Base-by-base conservation (phyloP, 2,329 filamentous ascomycete genomes). In the Talaromyces atroroseus region DNA sequence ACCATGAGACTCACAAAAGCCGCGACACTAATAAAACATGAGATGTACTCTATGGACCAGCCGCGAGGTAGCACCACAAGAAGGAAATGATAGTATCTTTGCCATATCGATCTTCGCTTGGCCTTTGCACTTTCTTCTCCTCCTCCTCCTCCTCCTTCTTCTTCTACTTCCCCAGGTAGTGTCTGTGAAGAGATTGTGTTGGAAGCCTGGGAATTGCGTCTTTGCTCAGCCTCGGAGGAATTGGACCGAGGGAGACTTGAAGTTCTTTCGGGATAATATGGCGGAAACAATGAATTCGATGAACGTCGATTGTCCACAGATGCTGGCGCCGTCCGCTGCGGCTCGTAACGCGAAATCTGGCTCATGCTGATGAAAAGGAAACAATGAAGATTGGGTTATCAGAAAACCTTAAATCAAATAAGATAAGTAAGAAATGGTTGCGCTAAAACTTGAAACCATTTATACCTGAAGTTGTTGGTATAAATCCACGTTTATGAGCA, bases 1-100 rank as follows among this genome's bases (percentile, higher is more conserved):
- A 54, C 14, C 21, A 46, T 26, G 1, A 58, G 46, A n/a, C 36
- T 50, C 14, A 54, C 5, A 20, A 54, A 46, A 42, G 50, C 26
- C 20, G 45, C 18, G 2, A 26, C 47, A 29, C 56, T 58, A 5
- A 54, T 58, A 14, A 46, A 14, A 18, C 44, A 58, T 36, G 56
- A 54, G 23, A 58, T 38, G 2, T 45, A 44, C 14, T 54, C 56
- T 5, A 53, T 20, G 40, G n/a, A 7, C 56, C 56, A 58, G 36
- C 50, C 46, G 14, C 18, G 34, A 23, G 36, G 34, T 51, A 52
- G 23, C 14, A 57, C n/a, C 7, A 20, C 34, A n/a, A 24, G 21
- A 12, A 50, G 48, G 14, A 47, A 47, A 57, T 44, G 11, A 5
- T 32, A 24, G 18, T 42, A 18, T 6, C 18, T 36, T 44, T 40